phyloP scores from a whole-genome alignment of 331 rosid genomes.

The Malus hybrid region DNA sequence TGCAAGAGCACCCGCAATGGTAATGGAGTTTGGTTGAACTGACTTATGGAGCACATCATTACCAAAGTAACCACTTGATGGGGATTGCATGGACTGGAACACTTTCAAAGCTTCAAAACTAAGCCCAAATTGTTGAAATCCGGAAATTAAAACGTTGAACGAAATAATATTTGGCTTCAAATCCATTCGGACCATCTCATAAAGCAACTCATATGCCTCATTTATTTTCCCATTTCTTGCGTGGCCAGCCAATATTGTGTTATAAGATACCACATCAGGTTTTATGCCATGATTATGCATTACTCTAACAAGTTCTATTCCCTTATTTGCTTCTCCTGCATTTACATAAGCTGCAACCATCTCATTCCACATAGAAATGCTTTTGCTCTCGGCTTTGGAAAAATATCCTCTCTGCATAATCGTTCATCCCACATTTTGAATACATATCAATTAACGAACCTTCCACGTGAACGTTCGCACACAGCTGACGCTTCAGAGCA shows the following conservation, averaged over 20 bases:
- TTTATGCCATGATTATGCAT: constrained; percentile 22
- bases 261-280: constrained; percentile 40
- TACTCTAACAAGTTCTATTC: constrained; percentile 21
- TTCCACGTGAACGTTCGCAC: constrained; percentile 26
- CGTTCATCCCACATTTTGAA: constrained; percentile 28
- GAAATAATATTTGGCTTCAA: constrained; percentile 28
- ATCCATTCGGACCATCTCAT: constrained; percentile 25
- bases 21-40: constrained; percentile 20
- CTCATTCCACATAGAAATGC: constrained; percentile 37
- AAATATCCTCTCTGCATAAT: constrained; percentile 26
- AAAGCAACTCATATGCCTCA: constrained; percentile 32
- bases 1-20: constrained; percentile 32
- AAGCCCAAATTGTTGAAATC: constrained; percentile 43
- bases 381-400: constrained; percentile 17
- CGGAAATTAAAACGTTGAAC: constrained; percentile 33
- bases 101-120: constrained; percentile 34
- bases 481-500: constrained; percentile 29
- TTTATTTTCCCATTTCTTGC: constrained; percentile 33
- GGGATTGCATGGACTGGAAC: constrained; percentile 27
- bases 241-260: constrained; percentile 30
- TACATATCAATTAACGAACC: constrained; percentile 44
- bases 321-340: constrained; percentile 21
- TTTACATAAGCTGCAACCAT: constrained; percentile 34
- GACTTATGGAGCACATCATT: neutral
- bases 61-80: constrained; percentile 6